Percentiles rank a stretch among this genome's conserved stretches.
phyloP scores from a whole-genome alignment of 495 filamentous ascomycete species.

The Aspergillus carlsbadensis region DNA sequence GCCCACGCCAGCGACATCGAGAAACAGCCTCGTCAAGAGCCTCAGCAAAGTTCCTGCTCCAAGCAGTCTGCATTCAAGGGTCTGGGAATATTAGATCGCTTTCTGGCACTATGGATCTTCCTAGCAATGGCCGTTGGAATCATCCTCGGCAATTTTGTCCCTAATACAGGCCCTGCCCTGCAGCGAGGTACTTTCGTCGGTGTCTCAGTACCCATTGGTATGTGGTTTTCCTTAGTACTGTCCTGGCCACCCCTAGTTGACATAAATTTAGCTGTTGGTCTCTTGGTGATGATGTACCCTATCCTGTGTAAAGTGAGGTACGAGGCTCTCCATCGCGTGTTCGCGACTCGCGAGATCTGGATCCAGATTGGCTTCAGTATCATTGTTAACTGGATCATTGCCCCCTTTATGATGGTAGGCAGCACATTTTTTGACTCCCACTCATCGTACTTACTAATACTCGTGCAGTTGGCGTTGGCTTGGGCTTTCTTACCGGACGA shows the following conservation, averaged over 20 bases:
- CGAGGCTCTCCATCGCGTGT: conserved; percentile 71
- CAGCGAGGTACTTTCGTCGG: conserved; percentile 70
- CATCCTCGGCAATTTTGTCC: conserved; percentile 76
- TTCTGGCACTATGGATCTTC: conserved; percentile 82
- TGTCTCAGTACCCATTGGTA: conserved; percentile 77
- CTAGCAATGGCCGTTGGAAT: conserved; percentile 81
- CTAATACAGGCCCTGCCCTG: conserved; percentile 56
- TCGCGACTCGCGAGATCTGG: conserved; percentile 61
- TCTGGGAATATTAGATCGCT: conserved; percentile 70
- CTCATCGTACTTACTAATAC: conserved; percentile 27
- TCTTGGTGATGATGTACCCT: conserved; percentile 94
- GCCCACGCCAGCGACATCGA: not conserved
- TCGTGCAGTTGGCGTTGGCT: conserved; percentile 59
- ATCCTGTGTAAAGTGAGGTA: conserved; percentile 91
- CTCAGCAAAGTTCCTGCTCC: not conserved
- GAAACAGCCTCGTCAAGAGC: not conserved
- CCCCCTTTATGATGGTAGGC: conserved; percentile 79
- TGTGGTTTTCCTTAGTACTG: too few species aligned
- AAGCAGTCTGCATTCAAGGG: conserved; percentile 43
- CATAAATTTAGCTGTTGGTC: conserved; percentile 78
- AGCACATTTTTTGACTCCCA: conserved; percentile 9
- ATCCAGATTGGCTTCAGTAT: conserved; percentile 77
- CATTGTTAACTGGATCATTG: conserved; percentile 83
- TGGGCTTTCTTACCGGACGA: conserved; percentile 84
- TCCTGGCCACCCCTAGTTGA: too few species aligned